phyloP scores from a whole-genome alignment of 23 red algal genomes.

The Gracilaria gracilis region DNA sequence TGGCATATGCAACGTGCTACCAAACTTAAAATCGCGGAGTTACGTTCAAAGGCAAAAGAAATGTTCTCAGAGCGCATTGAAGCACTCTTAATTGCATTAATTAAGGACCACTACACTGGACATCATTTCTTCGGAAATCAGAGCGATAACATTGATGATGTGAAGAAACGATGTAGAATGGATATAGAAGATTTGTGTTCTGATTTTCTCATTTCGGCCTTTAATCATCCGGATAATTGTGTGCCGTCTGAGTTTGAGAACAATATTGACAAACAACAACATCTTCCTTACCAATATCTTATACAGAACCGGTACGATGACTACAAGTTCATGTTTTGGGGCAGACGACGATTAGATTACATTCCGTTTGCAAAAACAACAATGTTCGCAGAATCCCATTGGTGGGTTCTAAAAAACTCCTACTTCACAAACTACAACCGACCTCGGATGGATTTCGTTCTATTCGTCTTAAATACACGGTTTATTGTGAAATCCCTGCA shows the following conservation, averaged over 20 bases:
- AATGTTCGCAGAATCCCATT: constrained; percentile 12
- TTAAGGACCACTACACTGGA: background rate
- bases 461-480: background rate
- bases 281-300: background rate
- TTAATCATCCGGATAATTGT: background rate
- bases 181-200: background rate
- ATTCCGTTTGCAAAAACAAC: constrained; percentile 13
- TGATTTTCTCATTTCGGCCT: background rate
- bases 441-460: background rate
- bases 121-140: background rate
- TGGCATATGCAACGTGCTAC: constrained; percentile 7
- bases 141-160: background rate
- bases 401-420: background rate
- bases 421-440: background rate
- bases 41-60: background rate
- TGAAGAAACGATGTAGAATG: background rate
- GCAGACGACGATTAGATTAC: background rate
- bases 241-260: background rate
- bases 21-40: background rate
- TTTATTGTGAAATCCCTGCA: background rate
- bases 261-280: background rate
- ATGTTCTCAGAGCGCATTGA: background rate
- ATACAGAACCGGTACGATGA: constrained; percentile 23
- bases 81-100: background rate
- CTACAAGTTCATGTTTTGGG: background rate